Percentiles rank a stretch among this genome's conserved stretches.
Evolutionary conservation across 441 rosid species (phyloP).

Genomic region (Breynia disticha): DNA sequence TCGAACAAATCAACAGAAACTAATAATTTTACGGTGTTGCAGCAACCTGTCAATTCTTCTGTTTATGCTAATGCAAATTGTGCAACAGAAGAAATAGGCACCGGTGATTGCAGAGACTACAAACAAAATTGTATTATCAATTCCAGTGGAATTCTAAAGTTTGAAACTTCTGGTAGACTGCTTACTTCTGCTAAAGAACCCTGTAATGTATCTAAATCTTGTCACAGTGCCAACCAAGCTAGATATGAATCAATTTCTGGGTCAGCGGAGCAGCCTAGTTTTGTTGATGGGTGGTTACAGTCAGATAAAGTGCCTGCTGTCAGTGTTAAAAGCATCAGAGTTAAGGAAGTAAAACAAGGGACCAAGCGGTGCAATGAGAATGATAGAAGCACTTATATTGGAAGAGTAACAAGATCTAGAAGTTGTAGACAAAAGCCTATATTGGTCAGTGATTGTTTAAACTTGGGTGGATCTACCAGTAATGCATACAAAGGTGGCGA

Average conservation of each 20-base stretch:
- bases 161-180: constrained; percentile 24
- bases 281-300: constrained; percentile 10
- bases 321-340: not conserved
- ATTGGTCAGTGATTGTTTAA: too few species aligned
- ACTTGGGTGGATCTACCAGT: too few species aligned
- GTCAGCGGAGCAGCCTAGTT: constrained; percentile 9
- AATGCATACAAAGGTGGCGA: too few species aligned
- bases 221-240: constrained; percentile 23
- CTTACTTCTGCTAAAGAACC: constrained; percentile 22
- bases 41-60: constrained; percentile 4
- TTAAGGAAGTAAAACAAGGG: constrained; percentile 21
- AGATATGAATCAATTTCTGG: constrained; percentile 15
- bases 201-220: constrained; percentile 21
- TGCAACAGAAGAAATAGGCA: constrained; percentile 18
- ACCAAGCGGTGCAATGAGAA: constrained; percentile 24
- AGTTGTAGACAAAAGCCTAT: constrained; percentile 24
- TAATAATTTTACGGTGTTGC: not conserved
- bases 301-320: not conserved
- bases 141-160: constrained; percentile 30
- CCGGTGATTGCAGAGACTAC: constrained; percentile 20
- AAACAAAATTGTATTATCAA: constrained; percentile 21
- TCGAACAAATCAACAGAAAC: not conserved
- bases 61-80: constrained; percentile 8
- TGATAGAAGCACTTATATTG: constrained; percentile 19
- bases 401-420: constrained; percentile 32